Evolutionary conservation across 106 monocot species (phyloP).

Genomic region (Vanilla planifolia): DNA sequence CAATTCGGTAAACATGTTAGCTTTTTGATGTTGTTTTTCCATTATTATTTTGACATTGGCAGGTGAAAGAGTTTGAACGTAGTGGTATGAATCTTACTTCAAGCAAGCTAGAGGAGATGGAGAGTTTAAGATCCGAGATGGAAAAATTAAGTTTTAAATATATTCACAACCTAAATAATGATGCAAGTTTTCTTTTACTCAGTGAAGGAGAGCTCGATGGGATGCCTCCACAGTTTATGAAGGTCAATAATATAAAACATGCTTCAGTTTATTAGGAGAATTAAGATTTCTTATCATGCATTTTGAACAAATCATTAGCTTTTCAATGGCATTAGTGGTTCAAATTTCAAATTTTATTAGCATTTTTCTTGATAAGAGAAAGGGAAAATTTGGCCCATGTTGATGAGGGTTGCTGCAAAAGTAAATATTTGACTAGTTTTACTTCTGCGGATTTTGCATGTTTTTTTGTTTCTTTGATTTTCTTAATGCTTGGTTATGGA

Average conservation of each 20-base stretch:
- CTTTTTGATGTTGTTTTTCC: neutral
- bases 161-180: constrained; percentile 55
- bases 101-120: constrained; percentile 72
- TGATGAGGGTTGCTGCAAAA: too few species aligned
- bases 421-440: too few species aligned
- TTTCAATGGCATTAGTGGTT: too few species aligned
- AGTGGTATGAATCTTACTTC: constrained; percentile 67
- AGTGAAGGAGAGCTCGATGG: constrained; percentile 69
- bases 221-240: constrained; percentile 73
- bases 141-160: constrained; percentile 69
- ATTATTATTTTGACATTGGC: constrained; percentile 21
- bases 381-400: too few species aligned
- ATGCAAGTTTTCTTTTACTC: constrained; percentile 55
- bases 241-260: constrained; percentile 34
- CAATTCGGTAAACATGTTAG: neutral
- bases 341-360: too few species aligned
- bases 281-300: neutral
- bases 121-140: constrained; percentile 58
- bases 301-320: too few species aligned
- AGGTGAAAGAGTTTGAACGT: constrained; percentile 91
- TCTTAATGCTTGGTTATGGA: too few species aligned
- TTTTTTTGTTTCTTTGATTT: too few species aligned
- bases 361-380: too few species aligned
- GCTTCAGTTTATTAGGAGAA: neutral
- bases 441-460: too few species aligned